A percentile compares a stretch with the other conserved stretches of the same genome.
Evolutionary conservation across 2,329 filamentous ascomycete genomes (phyloP).

Genomic region (Cladosporium sp.): DNA sequence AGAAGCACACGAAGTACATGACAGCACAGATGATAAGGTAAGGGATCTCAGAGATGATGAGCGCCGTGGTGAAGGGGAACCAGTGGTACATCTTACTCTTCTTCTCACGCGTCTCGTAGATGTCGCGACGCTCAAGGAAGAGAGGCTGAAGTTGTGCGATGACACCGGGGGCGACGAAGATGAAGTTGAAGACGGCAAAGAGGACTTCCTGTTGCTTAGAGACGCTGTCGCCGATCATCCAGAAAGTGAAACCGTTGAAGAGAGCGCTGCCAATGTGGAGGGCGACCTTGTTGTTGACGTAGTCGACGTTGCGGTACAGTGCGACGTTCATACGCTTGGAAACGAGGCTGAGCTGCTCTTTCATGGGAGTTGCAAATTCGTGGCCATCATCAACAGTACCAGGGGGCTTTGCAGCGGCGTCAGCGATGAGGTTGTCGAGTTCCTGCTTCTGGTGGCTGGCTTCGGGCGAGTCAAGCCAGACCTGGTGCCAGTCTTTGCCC

Average conservation of each 20-base stretch:
- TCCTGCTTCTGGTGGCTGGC: constrained; percentile 25
- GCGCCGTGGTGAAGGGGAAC: constrained; percentile 66
- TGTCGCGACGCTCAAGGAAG: constrained; percentile 54
- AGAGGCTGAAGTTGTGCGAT: constrained; percentile 57
- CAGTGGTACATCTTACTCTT: constrained; percentile 70
- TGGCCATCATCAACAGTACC: constrained; percentile 39
- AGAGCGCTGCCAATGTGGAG: constrained; percentile 49
- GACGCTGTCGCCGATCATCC: constrained; percentile 35
- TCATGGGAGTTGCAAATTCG: constrained; percentile 42
- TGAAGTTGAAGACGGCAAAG: constrained; percentile 34
- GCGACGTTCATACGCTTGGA: constrained; percentile 51
- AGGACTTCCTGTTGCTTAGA: constrained; percentile 36
- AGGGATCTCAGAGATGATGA: constrained; percentile 67
- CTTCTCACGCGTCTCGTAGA: constrained; percentile 58
- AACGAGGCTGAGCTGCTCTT: constrained; percentile 39
- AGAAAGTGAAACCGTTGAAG: constrained; percentile 50
- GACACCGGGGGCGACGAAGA: constrained; percentile 39
- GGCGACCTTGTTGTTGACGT: constrained; percentile 61
- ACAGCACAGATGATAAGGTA: constrained; percentile 60
- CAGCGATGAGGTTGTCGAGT: constrained; percentile 37
- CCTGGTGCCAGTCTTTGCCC: constrained; percentile 43
- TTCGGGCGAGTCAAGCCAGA: constrained; percentile 38
- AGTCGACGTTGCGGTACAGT: constrained; percentile 63
- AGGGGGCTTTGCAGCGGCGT: constrained; percentile 33
- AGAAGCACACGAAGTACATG: constrained; percentile 41